Base-by-base conservation (phyloP, 208 protist species). In the Phytomonas francai region DNA sequence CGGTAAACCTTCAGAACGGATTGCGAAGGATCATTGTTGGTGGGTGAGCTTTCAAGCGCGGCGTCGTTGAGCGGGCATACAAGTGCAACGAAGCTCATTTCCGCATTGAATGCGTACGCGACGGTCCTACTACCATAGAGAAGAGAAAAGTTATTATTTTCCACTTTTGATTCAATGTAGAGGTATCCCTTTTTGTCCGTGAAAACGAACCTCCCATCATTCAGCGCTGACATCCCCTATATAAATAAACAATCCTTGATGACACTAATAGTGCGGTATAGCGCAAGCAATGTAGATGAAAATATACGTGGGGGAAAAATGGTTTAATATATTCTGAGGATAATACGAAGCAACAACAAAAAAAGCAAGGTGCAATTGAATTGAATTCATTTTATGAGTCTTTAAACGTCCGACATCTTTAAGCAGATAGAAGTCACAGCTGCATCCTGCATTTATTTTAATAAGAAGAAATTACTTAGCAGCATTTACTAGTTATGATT, bases 81-180 rank as follows among this genome's bases (percentile, higher is more conserved):
- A 31, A 84, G 39, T 22, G 79, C 79, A 49, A 84, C 63, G 0
- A 75, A 22, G 39, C 16, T 63, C 6, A 63, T 71, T 63, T 78
- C 70, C 19, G 63, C 71, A 70, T 65, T 63, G 39, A 60, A 80
- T 30, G 71, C 79, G 71, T 70, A 76, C 0, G 75, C 68, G 42
- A 76, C 39, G 32, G 78, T 68, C 29, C 78, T 67, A 59, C 74
- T 72, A 12, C 68, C 79, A 58, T 80, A 84, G 34, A 84, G 70
- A 56, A 80, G 67, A n/a, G 70, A 28, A 67, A 68, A 72, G 22
- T 11, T 22, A 62, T 39, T 19, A 22, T 62, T 62, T 19, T 6
- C 58, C 6, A 1, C 12, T 62, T 42, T 39, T 62, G 30, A 62
- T 33, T 42, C 58, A 1, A 39, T 6, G 34, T 42, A 42, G 34